Evolutionary conservation across 2,329 filamentous ascomycete species (phyloP).

Genomic region (Penicillium hesseltinei): DNA sequence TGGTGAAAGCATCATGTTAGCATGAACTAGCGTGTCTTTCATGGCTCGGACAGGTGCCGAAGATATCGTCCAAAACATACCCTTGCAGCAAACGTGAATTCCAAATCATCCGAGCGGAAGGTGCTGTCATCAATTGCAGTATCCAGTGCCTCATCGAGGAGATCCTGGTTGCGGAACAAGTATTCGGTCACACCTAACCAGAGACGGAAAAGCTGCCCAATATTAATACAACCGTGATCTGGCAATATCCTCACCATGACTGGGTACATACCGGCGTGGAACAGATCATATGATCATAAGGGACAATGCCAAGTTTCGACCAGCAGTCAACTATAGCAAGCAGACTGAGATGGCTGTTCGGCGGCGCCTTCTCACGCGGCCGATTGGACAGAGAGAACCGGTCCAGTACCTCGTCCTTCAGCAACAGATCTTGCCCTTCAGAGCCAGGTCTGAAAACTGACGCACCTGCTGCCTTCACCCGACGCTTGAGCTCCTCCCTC

Average conservation of each 20-base stretch:
- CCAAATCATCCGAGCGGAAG: slow-evolving; percentile 91
- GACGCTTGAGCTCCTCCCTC: slow-evolving; percentile 66
- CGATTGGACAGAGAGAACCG: slow-evolving; percentile 78
- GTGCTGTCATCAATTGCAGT: slow-evolving; percentile 86
- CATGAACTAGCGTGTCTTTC: neutral
- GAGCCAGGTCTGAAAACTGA: slow-evolving; percentile 60
- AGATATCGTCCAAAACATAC: slow-evolving; percentile 37
- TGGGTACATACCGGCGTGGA: slow-evolving; percentile 70
- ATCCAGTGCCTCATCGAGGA: slow-evolving; percentile 80
- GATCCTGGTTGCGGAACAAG: slow-evolving; percentile 76
- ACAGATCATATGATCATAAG: slow-evolving; percentile 99
- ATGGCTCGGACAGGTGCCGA: neutral
- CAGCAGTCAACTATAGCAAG: slow-evolving; percentile 98
- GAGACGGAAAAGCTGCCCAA: slow-evolving; percentile 73
- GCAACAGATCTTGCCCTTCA: slow-evolving; percentile 63
- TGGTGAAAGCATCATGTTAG: slow-evolving; percentile 23
- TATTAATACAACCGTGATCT: slow-evolving; percentile 3
- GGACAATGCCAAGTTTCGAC: slow-evolving; percentile 88
- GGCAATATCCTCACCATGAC: neutral
- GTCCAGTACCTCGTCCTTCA: slow-evolving; percentile 79
- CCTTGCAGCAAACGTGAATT: slow-evolving; percentile 94
- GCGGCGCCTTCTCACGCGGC: slow-evolving; percentile 64
- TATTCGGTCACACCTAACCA: slow-evolving; percentile 98
- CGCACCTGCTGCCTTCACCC: slow-evolving; percentile 77
- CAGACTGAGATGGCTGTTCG: slow-evolving; percentile 88